phyloP scores from a whole-genome alignment of 768 basidiomycete species.

The Psilocybe subaeruginosa region DNA sequence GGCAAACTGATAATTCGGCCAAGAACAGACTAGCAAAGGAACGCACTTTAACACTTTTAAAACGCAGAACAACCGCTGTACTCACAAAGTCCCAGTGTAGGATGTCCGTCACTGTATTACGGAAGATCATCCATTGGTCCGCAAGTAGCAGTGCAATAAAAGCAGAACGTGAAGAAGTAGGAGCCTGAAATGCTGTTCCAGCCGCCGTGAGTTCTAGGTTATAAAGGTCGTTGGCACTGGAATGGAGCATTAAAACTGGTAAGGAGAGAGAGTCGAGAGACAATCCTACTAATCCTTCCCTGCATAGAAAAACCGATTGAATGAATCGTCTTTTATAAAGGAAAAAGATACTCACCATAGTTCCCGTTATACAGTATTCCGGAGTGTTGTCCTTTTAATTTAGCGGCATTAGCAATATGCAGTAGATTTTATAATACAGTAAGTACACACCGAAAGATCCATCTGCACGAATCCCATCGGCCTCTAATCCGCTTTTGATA shows the following conservation, averaged over 20 bases:
- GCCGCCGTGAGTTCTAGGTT: conserved; percentile 60
- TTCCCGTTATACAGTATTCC: conserved; percentile 72
- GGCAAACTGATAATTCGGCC: conserved; percentile 70
- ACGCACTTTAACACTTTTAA: neutral
- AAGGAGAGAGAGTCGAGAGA: neutral
- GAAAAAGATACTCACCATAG: conserved; percentile 48
- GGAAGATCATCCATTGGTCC: conserved; percentile 69
- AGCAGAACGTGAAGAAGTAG: conserved; percentile 39
- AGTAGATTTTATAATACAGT: neutral
- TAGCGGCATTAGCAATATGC: neutral
- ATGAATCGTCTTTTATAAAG: neutral
- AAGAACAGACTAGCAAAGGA: conserved; percentile 50
- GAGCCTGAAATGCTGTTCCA: conserved; percentile 59
- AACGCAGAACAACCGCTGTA: conserved; percentile 3
- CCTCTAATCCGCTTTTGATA: conserved; percentile 43
- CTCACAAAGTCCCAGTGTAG: conserved; percentile 74
- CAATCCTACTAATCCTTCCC: conserved; percentile 44
- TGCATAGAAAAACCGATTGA: conserved; percentile 10
- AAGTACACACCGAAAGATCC: conserved; percentile 43
- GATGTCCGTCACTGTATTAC: conserved; percentile 54
- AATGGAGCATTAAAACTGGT: neutral
- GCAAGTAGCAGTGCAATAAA: conserved; percentile 59
- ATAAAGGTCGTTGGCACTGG: conserved; percentile 60
- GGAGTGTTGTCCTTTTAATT: conserved; percentile 49
- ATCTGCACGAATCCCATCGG: conserved; percentile 62